Conservation (phyloP, 805 yeast genomes). For the Spathaspora arborariae region DNA sequence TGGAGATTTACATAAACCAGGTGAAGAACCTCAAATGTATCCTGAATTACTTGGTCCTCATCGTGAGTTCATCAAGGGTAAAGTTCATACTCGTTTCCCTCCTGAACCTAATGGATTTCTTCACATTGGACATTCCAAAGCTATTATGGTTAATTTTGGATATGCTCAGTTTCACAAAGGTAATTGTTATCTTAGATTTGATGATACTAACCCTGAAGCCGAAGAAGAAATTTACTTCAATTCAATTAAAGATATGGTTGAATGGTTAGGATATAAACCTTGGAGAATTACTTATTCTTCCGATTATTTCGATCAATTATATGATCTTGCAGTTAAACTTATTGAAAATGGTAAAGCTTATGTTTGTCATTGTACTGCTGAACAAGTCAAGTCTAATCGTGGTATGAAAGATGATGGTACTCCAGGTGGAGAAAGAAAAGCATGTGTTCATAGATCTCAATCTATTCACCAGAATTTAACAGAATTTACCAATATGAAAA, state of each 20-base stretch:
- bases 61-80: conserved; percentile 70
- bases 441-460: conserved; percentile 73
- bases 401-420: conserved; percentile 91
- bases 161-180: conserved; percentile 86
- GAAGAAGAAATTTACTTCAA: conserved; percentile 90
- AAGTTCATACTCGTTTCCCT: conserved; percentile 92
- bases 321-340: conserved; percentile 82
- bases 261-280: conserved; percentile 93
- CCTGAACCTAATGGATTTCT: conserved; percentile 98
- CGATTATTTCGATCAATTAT: conserved; percentile 88
- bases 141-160: conserved; percentile 98
- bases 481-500: conserved; percentile 88
- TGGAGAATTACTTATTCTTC: conserved; percentile 95
- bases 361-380: conserved; percentile 90
- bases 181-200: conserved; percentile 86
- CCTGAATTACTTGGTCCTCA: conserved; percentile 84
- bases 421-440: conserved; percentile 86
- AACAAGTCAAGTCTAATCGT: conserved; percentile 83
- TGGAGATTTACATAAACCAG: conserved; percentile 92
- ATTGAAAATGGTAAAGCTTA: conserved; percentile 73
- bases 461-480: conserved; percentile 68
- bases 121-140: conserved; percentile 97
- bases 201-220: conserved; percentile 98
- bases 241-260: conserved; percentile 77
- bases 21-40: conserved; percentile 87